Percentiles rank a stretch among this genome's conserved stretches.
Conservation (phyloP, 306 rosid species). For the Ormosia semicastrata region DNA sequence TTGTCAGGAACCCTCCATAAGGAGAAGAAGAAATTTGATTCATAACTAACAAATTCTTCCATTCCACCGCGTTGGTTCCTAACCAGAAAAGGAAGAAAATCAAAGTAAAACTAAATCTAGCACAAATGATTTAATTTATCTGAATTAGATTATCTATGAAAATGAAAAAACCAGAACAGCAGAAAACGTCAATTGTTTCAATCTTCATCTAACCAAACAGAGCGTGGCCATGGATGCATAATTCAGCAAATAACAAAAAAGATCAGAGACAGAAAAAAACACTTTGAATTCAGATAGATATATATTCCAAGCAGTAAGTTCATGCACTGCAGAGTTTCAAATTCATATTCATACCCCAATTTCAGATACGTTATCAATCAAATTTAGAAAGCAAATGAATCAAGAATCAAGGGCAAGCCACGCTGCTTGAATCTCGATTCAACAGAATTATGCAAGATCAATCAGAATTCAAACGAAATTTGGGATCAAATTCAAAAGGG, state of each 20-base stretch:
- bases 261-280: constrained; percentile 8
- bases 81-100: constrained; percentile 4
- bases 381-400: constrained; percentile 14
- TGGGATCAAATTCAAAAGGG: constrained; percentile 10
- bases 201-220: constrained; percentile 18
- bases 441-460: constrained; percentile 25
- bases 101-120: constrained; percentile 29
- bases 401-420: neutral
- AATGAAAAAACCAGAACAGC: neutral
- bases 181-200: neutral
- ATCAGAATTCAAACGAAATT: constrained; percentile 20
- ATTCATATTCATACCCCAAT: neutral
- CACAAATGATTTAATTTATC: neutral
- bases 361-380: neutral
- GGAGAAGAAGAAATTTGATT: neutral
- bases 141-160: neutral
- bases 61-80: constrained; percentile 16
- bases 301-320: constrained; percentile 2
- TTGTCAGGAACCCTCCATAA: neutral
- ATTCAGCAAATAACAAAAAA: constrained; percentile 19
- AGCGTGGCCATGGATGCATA: constrained; percentile 24
- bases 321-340: constrained; percentile 33
- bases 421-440: constrained; percentile 33
- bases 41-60: constrained; percentile 17
- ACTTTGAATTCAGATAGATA: constrained; percentile 12